These are phyloP conservation scores for Rutstroemia sydowiana DNA, from an alignment of 2,329 filamentous ascomycete species.

Conservation along the genomic window DNA sequence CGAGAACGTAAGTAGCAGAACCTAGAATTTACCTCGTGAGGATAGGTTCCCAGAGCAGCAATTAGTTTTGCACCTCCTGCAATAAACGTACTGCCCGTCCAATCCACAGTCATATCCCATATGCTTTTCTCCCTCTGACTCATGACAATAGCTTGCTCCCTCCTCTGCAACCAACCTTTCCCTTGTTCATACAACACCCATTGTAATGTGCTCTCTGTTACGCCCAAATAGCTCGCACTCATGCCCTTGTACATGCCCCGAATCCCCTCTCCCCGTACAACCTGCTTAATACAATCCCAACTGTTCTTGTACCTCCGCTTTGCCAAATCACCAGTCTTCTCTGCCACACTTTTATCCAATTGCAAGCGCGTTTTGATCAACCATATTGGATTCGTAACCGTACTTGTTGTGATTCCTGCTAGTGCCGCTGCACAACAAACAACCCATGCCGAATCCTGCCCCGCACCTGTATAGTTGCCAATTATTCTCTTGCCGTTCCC, in stretches of 20 bases:
- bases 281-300: conserved; percentile 78
- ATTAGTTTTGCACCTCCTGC: conserved; percentile 81
- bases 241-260: conserved; percentile 81
- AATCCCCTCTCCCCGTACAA: conserved; percentile 72
- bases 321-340: conserved; percentile 43
- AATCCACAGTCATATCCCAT: conserved; percentile 70
- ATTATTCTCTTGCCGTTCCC: conserved; percentile 84
- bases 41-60: conserved; percentile 79
- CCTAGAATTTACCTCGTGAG: conserved; percentile 64
- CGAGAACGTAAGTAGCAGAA: neutral
- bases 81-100: conserved; percentile 70
- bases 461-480: conserved; percentile 64
- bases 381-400: conserved; percentile 94
- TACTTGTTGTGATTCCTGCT: conserved; percentile 80
- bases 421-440: conserved; percentile 69
- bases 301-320: conserved; percentile 77
- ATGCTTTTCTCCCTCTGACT: conserved; percentile 56
- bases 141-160: conserved; percentile 50
- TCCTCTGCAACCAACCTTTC: conserved; percentile 63
- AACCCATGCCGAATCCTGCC: conserved; percentile 64
- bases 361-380: conserved; percentile 90
- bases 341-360: conserved; percentile 76
- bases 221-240: conserved; percentile 84
- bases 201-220: conserved; percentile 83
- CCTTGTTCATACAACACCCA: conserved; percentile 94